Conservation (phyloP, 768 basidiomycete species). For the Lactifluus piperatus region DNA sequence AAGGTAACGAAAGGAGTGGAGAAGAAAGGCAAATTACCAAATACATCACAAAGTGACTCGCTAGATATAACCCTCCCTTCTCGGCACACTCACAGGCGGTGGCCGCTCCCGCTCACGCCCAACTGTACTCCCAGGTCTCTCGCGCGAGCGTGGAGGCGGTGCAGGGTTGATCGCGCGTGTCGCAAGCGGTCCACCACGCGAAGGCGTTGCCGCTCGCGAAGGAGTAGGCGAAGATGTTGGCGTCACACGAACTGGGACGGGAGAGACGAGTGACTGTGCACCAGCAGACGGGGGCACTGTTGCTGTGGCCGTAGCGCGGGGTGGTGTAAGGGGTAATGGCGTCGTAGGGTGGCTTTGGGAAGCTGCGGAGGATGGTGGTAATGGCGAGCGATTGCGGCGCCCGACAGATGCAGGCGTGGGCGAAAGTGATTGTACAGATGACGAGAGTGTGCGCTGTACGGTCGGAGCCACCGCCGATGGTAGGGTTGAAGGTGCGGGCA, state of each 20-base stretch:
- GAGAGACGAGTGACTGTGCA: not conserved
- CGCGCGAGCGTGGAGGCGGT: conserved; percentile 56
- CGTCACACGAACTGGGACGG: conserved; percentile 1
- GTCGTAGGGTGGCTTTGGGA: conserved; percentile 6
- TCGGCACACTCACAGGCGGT: conserved; percentile 44
- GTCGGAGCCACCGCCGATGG: not conserved
- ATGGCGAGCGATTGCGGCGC: conserved; percentile 6
- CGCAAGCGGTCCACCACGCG: not conserved
- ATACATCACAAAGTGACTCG: not conserved
- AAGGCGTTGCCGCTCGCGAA: not conserved
- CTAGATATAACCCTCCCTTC: conserved; percentile 58
- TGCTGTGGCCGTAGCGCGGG: not conserved
- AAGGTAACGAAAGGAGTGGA: no score
- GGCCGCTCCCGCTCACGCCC: conserved; percentile 32
- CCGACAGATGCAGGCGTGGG: not conserved
- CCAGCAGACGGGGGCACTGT: not conserved
- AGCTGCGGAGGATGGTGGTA: conserved; percentile 2
- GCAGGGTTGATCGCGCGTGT: conserved; percentile 32
- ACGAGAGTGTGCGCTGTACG: not conserved
- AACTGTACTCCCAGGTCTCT: conserved; percentile 51
- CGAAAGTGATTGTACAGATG: not conserved
- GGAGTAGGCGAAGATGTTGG: not conserved
- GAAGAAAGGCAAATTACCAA: not conserved
- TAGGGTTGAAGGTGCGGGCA: not conserved
- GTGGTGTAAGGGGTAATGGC: not conserved